phyloP scores from a whole-genome alignment of 345 rosid genomes.

The Trapa bicornis region DNA sequence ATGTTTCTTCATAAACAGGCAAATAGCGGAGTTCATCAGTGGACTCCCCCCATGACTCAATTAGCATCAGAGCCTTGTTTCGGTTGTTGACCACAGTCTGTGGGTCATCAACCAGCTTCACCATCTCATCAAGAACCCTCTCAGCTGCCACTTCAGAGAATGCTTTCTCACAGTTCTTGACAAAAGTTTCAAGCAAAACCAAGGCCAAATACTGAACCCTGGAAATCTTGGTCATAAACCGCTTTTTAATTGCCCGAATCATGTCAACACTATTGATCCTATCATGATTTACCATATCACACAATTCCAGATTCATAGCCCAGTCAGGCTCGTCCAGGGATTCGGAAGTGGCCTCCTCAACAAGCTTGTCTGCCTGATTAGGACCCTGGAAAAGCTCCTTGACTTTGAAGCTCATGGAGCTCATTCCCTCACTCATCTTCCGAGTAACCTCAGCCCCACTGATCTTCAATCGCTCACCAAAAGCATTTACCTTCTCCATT shows the following conservation, averaged over 20 bases:
- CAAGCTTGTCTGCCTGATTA: conserved; percentile 77
- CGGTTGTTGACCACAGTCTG: conserved; percentile 82
- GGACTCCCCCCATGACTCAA: conserved; percentile 97
- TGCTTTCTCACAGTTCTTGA: conserved; percentile 93
- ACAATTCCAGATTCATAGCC: conserved; percentile 86
- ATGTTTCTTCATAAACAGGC: conserved; percentile 92
- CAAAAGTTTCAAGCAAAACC: conserved; percentile 85
- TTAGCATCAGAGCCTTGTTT: conserved; percentile 75
- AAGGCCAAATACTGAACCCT: conserved; percentile 78
- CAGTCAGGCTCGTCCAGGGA: conserved; percentile 90
- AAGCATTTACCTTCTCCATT: conserved; percentile 84
- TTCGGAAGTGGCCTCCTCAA: conserved; percentile 92
- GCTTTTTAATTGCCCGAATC: conserved; percentile 77
- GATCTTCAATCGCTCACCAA: conserved; percentile 90
- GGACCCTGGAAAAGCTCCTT: conserved; percentile 95
- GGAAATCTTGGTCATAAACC: conserved; percentile 71
- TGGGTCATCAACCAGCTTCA: conserved; percentile 89
- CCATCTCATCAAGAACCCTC: conserved; percentile 97
- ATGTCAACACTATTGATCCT: conserved; percentile 65
- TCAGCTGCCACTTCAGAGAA: conserved; percentile 98
- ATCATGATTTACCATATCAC: conserved; percentile 92
- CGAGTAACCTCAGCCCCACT: conserved; percentile 83
- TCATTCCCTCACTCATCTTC: conserved; percentile 80
- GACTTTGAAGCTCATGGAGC: conserved; percentile 91
- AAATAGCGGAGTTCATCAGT: conserved; percentile 84